Base-by-base conservation (phyloP, 306 rosid species). In the Ormosia semicastrata region DNA sequence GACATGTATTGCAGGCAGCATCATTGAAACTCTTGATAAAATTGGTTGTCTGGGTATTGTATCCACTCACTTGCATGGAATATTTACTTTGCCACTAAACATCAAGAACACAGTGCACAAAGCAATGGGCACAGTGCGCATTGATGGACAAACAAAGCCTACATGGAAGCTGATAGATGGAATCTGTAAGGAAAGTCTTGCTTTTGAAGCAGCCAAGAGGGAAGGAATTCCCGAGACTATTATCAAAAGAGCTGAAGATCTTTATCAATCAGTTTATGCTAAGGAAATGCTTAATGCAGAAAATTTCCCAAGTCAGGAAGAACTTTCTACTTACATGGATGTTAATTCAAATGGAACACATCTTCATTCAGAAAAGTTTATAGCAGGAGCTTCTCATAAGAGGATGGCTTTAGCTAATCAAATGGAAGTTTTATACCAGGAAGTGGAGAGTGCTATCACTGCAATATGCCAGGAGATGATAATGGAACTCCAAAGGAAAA, bases 1-100 rank as follows among this genome's bases (percentile, higher is more conserved):
- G 57, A 95, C 99, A 72, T 95, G 99, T 71, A 93, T 95, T 56
- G 99, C 99, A 6, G 99, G 99, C 66, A 90, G 99, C 85, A 87
- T 95, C 65, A 76, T 92, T 77, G 99, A 95, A 90, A 82, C 88
- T 78, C 93, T 95, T 50, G 97, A 95, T 84, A 56, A 62, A 47
- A 80, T 88, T 67, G 99, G 98, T 32, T 93, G 99, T 79, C 85
- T 95, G 9, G 99, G 99, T 71, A 90, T 95, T 70, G 92, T 95
- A 67, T 95, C 99, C 47, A 95, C 99, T 90, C 99, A 95, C 80
- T 89, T 95, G 89, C 97, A 92, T 46, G 99, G 93, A 76, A 88
- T 95, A 83, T 92, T 92, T 72, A 73, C 66, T 54, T 86, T 93
- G 90, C 99, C 99, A 4, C 90, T 95, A 10, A 80, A 83, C 34